Conservation (phyloP, 371 early-diverging fungal species). For the Dinochytrium kinnereticum region DNA sequence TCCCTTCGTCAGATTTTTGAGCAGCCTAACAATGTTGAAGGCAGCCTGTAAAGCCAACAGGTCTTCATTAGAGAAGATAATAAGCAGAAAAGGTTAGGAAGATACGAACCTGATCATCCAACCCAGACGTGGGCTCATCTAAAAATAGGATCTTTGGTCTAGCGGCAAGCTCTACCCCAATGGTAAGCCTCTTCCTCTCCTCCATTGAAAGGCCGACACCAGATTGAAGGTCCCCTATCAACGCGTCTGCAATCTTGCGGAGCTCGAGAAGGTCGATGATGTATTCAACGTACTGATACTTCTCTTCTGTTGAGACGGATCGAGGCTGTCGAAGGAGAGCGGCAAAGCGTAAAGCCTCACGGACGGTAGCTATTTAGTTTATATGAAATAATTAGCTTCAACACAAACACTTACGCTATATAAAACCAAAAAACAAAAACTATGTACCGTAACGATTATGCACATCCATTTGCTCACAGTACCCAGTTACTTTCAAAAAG, state of each 20-base stretch:
- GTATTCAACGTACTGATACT: constrained; percentile 59
- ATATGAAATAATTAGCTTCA: too few species aligned
- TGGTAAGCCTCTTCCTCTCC: constrained; percentile 61
- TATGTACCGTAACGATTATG: constrained; percentile 63
- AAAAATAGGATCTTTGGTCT: constrained; percentile 53
- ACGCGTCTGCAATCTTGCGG: constrained; percentile 28
- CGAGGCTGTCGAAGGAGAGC: constrained; percentile 79
- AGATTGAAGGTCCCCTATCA: constrained; percentile 32
- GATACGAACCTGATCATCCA: constrained; percentile 78
- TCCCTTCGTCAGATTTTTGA: constrained; percentile 70
- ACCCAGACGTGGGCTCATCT: constrained; percentile 61
- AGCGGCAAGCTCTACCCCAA: constrained; percentile 56
- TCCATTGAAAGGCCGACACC: constrained; percentile 46
- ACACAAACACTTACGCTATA: too few species aligned
- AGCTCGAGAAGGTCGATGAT: constrained; percentile 42
- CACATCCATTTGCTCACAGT: constrained; percentile 84
- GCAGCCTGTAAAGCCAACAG: constrained; percentile 66
- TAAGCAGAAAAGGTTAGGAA: constrained; percentile 58
- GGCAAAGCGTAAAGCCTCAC: constrained; percentile 84
- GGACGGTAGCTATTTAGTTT: constrained; percentile 88
- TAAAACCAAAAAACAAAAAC: not conserved
- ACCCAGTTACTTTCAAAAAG: constrained; percentile 77
- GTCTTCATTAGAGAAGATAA: constrained; percentile 83
- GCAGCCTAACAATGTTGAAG: constrained; percentile 68
- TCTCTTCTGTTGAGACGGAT: constrained; percentile 56